Base-by-base conservation (phyloP, 1,284 basidiomycete species). In the Lentinus polychrous region DNA sequence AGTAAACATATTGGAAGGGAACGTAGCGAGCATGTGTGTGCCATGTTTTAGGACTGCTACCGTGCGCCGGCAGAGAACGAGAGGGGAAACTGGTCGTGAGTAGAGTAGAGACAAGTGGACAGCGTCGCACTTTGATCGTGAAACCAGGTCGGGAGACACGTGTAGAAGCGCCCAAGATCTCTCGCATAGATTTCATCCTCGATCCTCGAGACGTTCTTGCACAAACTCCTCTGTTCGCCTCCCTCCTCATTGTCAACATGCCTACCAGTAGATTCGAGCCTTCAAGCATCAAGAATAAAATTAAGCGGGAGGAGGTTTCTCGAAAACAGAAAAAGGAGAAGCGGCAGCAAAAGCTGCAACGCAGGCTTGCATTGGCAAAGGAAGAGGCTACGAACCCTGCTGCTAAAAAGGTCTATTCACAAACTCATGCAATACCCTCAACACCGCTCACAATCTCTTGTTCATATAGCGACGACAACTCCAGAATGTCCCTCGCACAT, bases 401-500 rank as follows among this genome's bases (percentile, higher is more conserved):
- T 51, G 70, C 75, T 24, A 86, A 86, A 70, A 83, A 86, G 70
- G 90, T 90, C 17, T 33, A 32, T 33, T 43, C 8, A 33, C 31
- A 5, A 10, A 36, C 15, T n/a, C 7, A 15, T 14, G 5, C 20
- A 7, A 44, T 23, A 15, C 34, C 8, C 42, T 46, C 27, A 40
- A 7, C 8, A 10, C n/a, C 32, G n/a, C n/a, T n/a, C n/a, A n/a
- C 17, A 8, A 33, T 31, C 15, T n/a, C 14, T 17, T 33, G 23
- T 4, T 17, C 12, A 24, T 35, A 2, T 51, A 93, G 91, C 86
- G 83, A 79, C 81, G 93, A 52, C 68, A 91, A 34, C 76, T 80
- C 5, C 80, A 86, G 59, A 96, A 97, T 72, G 74, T 94, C 17
- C 92, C 95, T 0, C 78, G 81, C 36, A 99, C 95, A 0, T 81